phyloP scores from a whole-genome alignment of 73 alveolate species.

The Paramecium biaurelia region DNA sequence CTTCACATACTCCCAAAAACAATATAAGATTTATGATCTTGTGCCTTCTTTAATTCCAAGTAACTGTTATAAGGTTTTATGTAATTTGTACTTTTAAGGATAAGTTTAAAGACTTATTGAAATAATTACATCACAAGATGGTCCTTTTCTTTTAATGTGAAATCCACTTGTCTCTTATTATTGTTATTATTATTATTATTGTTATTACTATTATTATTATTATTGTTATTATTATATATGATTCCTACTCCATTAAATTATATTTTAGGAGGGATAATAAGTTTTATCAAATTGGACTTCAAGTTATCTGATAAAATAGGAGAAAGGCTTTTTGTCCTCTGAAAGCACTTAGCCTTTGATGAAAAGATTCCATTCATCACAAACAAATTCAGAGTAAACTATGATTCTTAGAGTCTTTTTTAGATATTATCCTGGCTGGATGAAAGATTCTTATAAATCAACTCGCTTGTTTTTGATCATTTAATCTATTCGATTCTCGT shows the following conservation, averaged over 20 bases:
- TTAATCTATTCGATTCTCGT: conserved; percentile 5
- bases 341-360: background rate
- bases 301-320: conserved; percentile 5
- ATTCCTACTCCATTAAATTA: background rate
- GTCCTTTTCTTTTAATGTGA: conserved; percentile 18
- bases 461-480: conserved; percentile 8
- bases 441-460: conserved; percentile 2
- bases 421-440: background rate
- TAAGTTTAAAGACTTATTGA: background rate
- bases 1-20: conserved; percentile 48
- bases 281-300: conserved; percentile 37
- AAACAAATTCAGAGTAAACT: background rate
- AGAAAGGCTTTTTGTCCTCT: conserved; percentile 1
- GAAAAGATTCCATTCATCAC: conserved; percentile 27
- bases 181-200: background rate
- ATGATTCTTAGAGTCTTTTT: conserved; percentile 21
- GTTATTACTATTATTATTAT: background rate
- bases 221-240: background rate
- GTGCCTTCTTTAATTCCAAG: conserved; percentile 43
- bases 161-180: background rate
- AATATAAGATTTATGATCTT: conserved; percentile 19
- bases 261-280: conserved; percentile 29
- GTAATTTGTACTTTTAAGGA: conserved; percentile 3
- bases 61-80: background rate
- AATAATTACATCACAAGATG: background rate